Percentiles rank a stretch among this genome's conserved stretches.
Conservation (phyloP, 371 early-diverging fungal genomes). For the Mucor saturninus region DNA sequence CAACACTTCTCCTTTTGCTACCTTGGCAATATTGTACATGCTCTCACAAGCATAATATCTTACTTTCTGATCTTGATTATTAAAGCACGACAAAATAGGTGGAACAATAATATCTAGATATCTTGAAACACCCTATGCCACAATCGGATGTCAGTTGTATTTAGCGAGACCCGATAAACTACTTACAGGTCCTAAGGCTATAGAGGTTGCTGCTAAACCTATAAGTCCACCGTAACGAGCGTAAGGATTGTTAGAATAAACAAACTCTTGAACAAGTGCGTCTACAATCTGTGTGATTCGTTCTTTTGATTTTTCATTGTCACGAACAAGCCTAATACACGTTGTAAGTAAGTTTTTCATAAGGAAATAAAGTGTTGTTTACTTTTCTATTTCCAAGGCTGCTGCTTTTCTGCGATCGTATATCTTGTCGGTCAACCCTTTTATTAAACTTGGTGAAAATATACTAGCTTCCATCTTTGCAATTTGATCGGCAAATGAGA, state of each 20-base stretch:
- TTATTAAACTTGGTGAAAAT: slow-evolving; percentile 37
- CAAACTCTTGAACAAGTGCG: slow-evolving; percentile 80
- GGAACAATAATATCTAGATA: slow-evolving; percentile 82
- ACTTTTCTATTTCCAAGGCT: slow-evolving; percentile 89
- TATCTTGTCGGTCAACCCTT: slow-evolving; percentile 81
- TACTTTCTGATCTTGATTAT: slow-evolving; percentile 86
- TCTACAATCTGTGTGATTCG: slow-evolving; percentile 69
- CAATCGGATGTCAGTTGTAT: background rate
- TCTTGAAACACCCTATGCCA: slow-evolving; percentile 59
- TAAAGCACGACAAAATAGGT: slow-evolving; percentile 88
- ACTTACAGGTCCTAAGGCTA: slow-evolving; percentile 79
- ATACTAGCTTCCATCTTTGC: slow-evolving; percentile 33
- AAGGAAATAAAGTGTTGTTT: slow-evolving; percentile 3
- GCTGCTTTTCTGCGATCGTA: slow-evolving; percentile 92
- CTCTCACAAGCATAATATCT: slow-evolving; percentile 95
- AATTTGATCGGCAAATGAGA: slow-evolving; percentile 3
- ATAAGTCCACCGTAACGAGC: slow-evolving; percentile 92
- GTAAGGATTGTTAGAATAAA: slow-evolving; percentile 78
- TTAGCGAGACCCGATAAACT: background rate
- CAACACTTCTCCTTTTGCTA: slow-evolving; percentile 82
- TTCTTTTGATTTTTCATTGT: slow-evolving; percentile 60
- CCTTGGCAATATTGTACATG: slow-evolving; percentile 96
- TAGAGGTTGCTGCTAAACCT: slow-evolving; percentile 86
- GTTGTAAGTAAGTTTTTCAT: background rate
- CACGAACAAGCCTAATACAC: slow-evolving; percentile 68